Percentiles rank a stretch among this genome's conserved stretches.
Conservation (phyloP, 495 filamentous ascomycete species). For the Amphirosellinia nigrospora region DNA sequence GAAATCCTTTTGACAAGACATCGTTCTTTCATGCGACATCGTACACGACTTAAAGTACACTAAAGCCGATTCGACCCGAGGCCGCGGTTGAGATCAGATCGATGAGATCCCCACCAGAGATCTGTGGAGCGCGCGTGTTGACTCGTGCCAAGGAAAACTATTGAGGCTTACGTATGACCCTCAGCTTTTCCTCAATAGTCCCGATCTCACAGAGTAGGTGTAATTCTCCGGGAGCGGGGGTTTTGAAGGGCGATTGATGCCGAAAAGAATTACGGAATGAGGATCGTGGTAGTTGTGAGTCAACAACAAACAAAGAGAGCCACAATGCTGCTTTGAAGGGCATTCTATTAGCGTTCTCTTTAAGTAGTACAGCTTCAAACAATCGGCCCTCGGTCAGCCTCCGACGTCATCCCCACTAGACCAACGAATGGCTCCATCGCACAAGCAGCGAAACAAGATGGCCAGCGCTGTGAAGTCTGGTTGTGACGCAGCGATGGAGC, state of each 20-base stretch:
- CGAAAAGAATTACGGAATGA: not conserved
- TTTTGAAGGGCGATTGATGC: not conserved
- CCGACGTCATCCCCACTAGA: conserved; percentile 13
- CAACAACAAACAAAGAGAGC: not conserved
- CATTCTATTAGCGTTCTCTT: not conserved
- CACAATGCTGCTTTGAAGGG: not conserved
- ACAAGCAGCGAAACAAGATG: conserved; percentile 5
- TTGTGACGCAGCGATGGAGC: not conserved
- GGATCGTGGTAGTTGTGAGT: not conserved
- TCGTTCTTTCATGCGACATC: not conserved
- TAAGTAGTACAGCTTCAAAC: not conserved
- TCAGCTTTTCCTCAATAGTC: not conserved
- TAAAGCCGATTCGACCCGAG: conserved; percentile 5
- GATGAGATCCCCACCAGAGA: not conserved
- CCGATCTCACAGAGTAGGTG: not conserved
- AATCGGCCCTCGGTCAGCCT: conserved; percentile 6
- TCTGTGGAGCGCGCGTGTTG: not conserved
- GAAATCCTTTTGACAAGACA: not conserved
- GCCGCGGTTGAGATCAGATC: conserved; percentile 9
- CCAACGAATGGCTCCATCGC: not conserved
- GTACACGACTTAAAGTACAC: not conserved
- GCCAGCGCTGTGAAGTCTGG: not conserved
- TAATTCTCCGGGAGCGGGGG: not conserved
- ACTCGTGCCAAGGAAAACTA: not conserved
- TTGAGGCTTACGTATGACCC: conserved; percentile 7